Evolutionary conservation across 306 rosid genomes (phyloP), one percentile per base, ranked within the genome.

Genomic region (Vachellia collinsii): DNA sequence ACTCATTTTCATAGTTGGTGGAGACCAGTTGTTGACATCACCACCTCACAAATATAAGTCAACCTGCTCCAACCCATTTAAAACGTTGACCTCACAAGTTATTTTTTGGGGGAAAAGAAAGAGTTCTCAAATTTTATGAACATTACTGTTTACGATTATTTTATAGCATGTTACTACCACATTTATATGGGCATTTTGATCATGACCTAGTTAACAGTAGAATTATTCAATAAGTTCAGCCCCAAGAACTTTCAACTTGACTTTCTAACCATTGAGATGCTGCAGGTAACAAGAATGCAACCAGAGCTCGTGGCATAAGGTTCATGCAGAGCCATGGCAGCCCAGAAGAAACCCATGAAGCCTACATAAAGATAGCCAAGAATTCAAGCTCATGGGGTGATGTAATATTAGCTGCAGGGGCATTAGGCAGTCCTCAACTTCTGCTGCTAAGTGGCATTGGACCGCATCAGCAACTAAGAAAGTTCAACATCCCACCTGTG

Each of bases 371-470:
- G 22, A 82, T 76, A 43, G 80, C 78, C 16, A 64, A 83, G 41
- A 78, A 83, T 58, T 87, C 89, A 22, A 83, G 72, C 10, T 77
- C 92, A 59, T 50, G 64, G 53, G 93, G 97, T n/a, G 94, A 91
- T 48, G 89, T 93, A 13, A 93, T 93, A 78, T 83, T 91, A 51
- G 70, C 94, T 38, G 97, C 97, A 56, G 97, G 94, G 48, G 92
- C 97, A 42, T 51, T 91, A 51, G 93, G 97, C 50, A 91, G 97
- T 78, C 97, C 97, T 39, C 97, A 93, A 79, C 79, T 91, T 36
- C 78, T 91, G 12, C 39, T 93, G 67, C 75, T 88, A 71, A 91
- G 97, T 37, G 97, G 94, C 71, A 85, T 93, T 48, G 97, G 97
- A 81, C 89, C 94, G 85, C 81, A 74, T 3, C 62, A 87, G 77